phyloP scores from a whole-genome alignment of 2,329 filamentous ascomycete species.

The Pseudocercospora musae region DNA sequence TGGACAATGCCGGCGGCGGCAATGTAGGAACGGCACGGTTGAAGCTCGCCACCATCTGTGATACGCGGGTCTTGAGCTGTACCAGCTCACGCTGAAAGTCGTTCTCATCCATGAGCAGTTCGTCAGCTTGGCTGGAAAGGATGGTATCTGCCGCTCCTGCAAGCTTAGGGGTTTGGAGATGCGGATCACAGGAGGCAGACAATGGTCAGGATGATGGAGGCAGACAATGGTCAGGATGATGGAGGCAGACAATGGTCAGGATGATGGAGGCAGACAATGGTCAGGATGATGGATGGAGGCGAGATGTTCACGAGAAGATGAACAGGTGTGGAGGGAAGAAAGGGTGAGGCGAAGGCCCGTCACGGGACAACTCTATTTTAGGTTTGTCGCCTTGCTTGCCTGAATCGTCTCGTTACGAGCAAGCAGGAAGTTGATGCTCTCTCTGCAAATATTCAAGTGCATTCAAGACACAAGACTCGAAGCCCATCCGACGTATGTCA shows the following conservation, averaged over 20 bases:
- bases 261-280: too few relatives aligned
- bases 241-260: neutral
- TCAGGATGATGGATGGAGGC: neutral
- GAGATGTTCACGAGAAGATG: neutral
- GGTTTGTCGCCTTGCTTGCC: neutral
- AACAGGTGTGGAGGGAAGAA: neutral
- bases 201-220: too few relatives aligned
- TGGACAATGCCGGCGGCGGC: neutral
- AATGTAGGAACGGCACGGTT: neutral
- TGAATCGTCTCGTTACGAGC: neutral
- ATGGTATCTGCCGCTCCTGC: neutral
- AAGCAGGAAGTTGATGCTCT: neutral
- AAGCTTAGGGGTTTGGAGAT: neutral
- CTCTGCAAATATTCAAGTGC: too few relatives aligned
- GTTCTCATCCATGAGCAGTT: slow-evolving; percentile 25
- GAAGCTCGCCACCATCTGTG: slow-evolving; percentile 20
- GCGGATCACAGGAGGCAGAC: neutral
- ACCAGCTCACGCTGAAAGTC: slow-evolving; percentile 27
- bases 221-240: neutral
- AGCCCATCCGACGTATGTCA: too few relatives aligned
- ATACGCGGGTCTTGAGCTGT: slow-evolving; percentile 24
- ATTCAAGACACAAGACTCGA: too few relatives aligned
- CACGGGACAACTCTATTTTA: neutral
- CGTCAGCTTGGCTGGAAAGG: neutral
- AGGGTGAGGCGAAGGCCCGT: neutral